Percentiles rank a stretch among this genome's conserved stretches.
Evolutionary conservation across 108 stramenopile genomes (phyloP).

Genomic region (Schizochytrium sp.): DNA sequence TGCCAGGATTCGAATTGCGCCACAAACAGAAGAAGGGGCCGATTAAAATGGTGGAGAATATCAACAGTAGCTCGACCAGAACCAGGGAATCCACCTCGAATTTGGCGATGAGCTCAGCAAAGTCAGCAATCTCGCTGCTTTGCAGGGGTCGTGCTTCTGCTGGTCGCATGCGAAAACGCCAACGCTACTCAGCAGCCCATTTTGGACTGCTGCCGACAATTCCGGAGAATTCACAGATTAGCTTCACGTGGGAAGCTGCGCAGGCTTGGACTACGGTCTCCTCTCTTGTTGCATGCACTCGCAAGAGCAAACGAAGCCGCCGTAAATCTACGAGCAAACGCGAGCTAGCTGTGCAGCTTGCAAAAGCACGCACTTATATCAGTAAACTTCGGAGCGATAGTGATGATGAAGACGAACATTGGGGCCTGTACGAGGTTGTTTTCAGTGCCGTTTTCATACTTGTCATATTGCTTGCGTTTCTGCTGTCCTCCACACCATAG

Average conservation of each 20-base stretch:
- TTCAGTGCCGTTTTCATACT: background rate
- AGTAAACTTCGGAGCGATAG: background rate
- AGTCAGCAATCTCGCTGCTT: no score
- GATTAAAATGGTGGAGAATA: no score
- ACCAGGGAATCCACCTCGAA: no score
- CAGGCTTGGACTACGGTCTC: background rate
- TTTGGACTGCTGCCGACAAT: background rate
- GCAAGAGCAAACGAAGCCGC: background rate
- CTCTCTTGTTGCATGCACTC: background rate
- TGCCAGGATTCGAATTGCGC: no score
- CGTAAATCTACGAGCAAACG: background rate
- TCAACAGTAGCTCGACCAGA: no score
- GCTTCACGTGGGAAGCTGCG: background rate
- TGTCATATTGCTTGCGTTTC: background rate
- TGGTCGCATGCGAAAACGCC: no score
- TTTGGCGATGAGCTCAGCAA: no score
- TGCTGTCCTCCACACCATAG: background rate
- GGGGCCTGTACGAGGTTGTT: background rate
- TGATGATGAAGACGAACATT: background rate
- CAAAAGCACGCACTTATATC: background rate
- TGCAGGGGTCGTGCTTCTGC: no score
- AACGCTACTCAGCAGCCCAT: no score
- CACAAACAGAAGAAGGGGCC: no score
- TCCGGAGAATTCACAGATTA: slow-evolving; percentile 3
- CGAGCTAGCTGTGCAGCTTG: background rate